phyloP scores from a whole-genome alignment of 148 eudicot genomes.

The Amaranthus palmeri region DNA sequence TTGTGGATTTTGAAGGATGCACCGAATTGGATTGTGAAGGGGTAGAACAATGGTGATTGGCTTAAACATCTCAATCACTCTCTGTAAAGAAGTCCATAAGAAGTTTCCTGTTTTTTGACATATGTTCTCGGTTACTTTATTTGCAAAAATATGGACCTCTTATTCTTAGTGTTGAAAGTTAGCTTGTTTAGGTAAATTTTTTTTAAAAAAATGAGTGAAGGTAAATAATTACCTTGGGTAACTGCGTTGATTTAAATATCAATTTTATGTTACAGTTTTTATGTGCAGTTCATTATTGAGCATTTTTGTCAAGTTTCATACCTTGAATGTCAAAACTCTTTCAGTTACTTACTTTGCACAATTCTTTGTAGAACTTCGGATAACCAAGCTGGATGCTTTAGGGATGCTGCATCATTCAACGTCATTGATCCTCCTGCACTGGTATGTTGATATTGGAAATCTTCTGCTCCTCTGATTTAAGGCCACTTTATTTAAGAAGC shows the following conservation, averaged over 20 bases:
- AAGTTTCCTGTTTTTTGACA: too few relatives aligned
- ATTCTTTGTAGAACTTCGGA: constrained; percentile 33
- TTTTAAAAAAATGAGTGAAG: too few relatives aligned
- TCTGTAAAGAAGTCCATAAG: too few relatives aligned
- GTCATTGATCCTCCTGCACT: constrained; percentile 19
- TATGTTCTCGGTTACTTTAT: too few relatives aligned
- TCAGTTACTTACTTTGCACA: constrained; percentile 10
- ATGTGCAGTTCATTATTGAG: background rate
- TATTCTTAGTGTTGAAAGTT: too few relatives aligned
- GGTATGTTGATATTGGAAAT: constrained; percentile 26
- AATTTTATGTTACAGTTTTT: background rate
- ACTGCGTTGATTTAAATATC: background rate
- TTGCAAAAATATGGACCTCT: too few relatives aligned
- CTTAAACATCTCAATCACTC: too few relatives aligned
- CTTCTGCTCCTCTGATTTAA: background rate
- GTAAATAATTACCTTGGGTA: background rate
- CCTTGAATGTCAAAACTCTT: background rate
- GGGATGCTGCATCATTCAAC: constrained; percentile 17
- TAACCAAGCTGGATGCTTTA: constrained; percentile 20
- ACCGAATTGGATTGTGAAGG: too few relatives aligned
- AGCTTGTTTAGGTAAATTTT: too few relatives aligned
- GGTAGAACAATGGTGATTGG: too few relatives aligned
- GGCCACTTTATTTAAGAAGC: too few relatives aligned
- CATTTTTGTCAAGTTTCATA: background rate
- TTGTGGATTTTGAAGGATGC: too few relatives aligned